phyloP scores from a whole-genome alignment of 352 stramenopile species.

The Globisporangium uncinulatum region DNA sequence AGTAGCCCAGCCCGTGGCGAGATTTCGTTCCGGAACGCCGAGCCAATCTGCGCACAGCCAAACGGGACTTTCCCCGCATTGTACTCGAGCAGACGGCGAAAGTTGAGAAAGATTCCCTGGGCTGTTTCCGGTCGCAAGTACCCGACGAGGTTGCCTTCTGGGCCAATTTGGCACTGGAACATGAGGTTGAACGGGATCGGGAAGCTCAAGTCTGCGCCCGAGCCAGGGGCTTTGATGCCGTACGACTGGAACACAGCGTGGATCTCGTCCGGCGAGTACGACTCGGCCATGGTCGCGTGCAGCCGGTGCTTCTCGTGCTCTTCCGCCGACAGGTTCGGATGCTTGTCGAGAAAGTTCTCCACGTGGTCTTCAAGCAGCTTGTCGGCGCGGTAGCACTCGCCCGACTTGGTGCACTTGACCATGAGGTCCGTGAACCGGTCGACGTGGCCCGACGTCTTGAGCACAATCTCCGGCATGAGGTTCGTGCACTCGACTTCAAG shows the following conservation, averaged over 20 bases:
- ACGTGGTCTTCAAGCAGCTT: constrained; percentile 99
- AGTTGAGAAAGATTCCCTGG: constrained; percentile 99
- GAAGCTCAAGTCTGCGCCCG: constrained; percentile 90
- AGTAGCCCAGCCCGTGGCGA: constrained; percentile 94
- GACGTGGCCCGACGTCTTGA: constrained; percentile 99
- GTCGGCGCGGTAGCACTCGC: constrained; percentile 98
- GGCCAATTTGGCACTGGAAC: constrained; percentile 99
- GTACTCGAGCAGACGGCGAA: constrained; percentile 96
- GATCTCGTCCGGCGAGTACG: constrained; percentile 97
- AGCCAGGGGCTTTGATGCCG: constrained; percentile 89
- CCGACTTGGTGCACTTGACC: constrained; percentile 97
- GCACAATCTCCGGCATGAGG: constrained; percentile 95
- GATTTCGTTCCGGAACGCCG: constrained; percentile 95
- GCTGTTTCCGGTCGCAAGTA: constrained; percentile 99
- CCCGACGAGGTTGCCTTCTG: constrained; percentile 94
- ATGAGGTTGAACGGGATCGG: constrained; percentile 99
- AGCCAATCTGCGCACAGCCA: constrained; percentile 82
- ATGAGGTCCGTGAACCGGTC: constrained; percentile 99
- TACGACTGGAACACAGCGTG: constrained; percentile 93
- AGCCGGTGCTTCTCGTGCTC: constrained; percentile 93
- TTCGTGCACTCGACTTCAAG: constrained; percentile 99
- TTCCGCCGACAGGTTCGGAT: constrained; percentile 60
- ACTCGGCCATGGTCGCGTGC: constrained; percentile 95
- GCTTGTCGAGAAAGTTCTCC: constrained; percentile 93
- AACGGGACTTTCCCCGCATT: constrained; percentile 93